phyloP scores from a whole-genome alignment of 768 basidiomycete genomes.

The Pleurotus tuoliensis region DNA sequence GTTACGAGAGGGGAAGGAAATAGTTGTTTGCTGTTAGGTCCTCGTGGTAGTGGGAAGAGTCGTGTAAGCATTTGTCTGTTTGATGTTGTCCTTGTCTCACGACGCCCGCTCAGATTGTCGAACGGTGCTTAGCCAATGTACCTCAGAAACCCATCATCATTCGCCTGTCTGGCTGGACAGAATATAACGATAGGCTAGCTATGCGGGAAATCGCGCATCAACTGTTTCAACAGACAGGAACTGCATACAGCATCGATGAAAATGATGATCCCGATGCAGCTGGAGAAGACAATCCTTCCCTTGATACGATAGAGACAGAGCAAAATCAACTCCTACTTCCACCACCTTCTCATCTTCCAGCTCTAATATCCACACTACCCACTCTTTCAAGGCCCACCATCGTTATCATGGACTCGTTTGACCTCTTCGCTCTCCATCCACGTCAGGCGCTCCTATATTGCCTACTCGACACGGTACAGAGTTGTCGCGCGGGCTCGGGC shows the following conservation, averaged over 20 bases:
- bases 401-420: constrained; percentile 87
- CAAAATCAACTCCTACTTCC: constrained; percentile 38
- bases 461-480: constrained; percentile 90
- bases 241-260: constrained; percentile 42
- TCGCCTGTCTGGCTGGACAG: constrained; percentile 80
- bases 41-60: constrained; percentile 84
- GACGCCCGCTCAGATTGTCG: constrained; percentile 46
- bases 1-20: constrained; percentile 85
- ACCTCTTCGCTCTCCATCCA: constrained; percentile 88
- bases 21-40: constrained; percentile 85
- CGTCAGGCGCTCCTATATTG: constrained; percentile 94
- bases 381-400: constrained; percentile 78
- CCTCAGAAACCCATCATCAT: constrained; percentile 62
- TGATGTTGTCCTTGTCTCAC: not conserved
- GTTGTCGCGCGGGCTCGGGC: constrained; percentile 57
- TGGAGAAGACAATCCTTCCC: constrained; percentile 41
- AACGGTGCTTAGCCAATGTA: constrained; percentile 48
- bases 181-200: constrained; percentile 85
- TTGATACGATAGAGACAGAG: constrained; percentile 27
- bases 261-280: constrained; percentile 27
- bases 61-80: constrained; percentile 39
- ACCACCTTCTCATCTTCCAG: constrained; percentile 66
- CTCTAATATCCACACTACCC: constrained; percentile 71
- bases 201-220: constrained; percentile 90
- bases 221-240: constrained; percentile 72